Evolutionary conservation across 2,329 filamentous ascomycete species (phyloP), one percentile per base, ranked within the genome.

Genomic region (Cladophialophora yegresii): DNA sequence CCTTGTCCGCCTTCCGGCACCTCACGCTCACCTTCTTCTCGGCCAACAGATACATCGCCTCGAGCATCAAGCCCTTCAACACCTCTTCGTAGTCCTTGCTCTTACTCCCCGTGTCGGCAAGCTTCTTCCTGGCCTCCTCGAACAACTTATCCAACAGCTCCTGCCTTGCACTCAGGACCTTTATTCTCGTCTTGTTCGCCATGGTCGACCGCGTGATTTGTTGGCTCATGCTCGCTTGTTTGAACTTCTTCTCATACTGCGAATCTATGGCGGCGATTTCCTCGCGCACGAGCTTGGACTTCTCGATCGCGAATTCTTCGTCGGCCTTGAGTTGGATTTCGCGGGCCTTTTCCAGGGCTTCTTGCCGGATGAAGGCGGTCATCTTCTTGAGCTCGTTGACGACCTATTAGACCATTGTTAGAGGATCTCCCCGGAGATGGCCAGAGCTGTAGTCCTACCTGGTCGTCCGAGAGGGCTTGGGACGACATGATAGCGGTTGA

Each of bases 311-410:
- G 81, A 98, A 98, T 80, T 99, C 95, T 80, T 98, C 92, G 83
- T 98, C 93, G 79, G 95, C 95, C 82, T 98, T 98, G 82, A 98
- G 89, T 76, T 95, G 87, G 80, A 99, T 98, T 81, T 99, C 95
- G 77, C 90, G 90, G 74, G 92, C 92, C 82, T 99, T 99, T 78
- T 99, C 95, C 75, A 90, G 86, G 65, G 95, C 95, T 83, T 99
- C 95, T 82, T 98, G 95, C 80, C 92, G 91, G 87, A 99, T 99
- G 87, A 99, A 99, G 77, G 93, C 93, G 66, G 95, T 98, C 95
- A 99, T 99, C 87, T 99, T 99, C 85, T 91, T 93, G 81, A 99
- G 91, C 87, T 99, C 95, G 81, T 91, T 89, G 81, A 91, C 89
- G 85, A 99, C 95, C 92, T 98, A 78, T 30, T 30, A 51, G 64